Evolutionary conservation across 2,329 filamentous ascomycete genomes (phyloP).

Genomic region (Lasiodiplodia sp.): DNA sequence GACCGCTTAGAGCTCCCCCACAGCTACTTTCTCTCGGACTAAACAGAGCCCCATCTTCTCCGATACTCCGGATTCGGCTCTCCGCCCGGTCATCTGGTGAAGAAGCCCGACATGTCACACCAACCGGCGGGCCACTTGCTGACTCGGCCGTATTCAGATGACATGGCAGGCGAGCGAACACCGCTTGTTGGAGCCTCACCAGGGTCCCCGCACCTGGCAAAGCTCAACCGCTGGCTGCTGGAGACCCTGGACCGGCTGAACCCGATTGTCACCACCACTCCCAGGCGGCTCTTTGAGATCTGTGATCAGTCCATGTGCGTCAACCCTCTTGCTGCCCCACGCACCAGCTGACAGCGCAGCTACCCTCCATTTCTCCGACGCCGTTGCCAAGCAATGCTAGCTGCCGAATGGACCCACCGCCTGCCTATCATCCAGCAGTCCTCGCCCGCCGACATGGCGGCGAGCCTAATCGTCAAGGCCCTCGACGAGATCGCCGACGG

Average conservation of each 20-base stretch:
- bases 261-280: slow-evolving; percentile 10
- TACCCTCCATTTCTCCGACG: slow-evolving; percentile 70
- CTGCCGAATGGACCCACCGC: slow-evolving; percentile 67
- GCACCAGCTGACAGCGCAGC: slow-evolving; percentile 52
- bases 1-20: slow-evolving; percentile 6
- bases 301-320: slow-evolving; percentile 40
- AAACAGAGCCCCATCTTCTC: neutral
- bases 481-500: slow-evolving; percentile 32
- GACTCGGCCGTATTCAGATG: neutral
- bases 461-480: slow-evolving; percentile 59
- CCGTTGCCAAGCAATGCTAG: slow-evolving; percentile 70
- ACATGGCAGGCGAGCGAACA: slow-evolving; percentile 10
- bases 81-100: neutral
- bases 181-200: slow-evolving; percentile 1
- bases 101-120: slow-evolving; percentile 3
- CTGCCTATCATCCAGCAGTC: slow-evolving; percentile 64
- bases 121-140: slow-evolving; percentile 1
- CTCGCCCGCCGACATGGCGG: slow-evolving; percentile 68
- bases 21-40: neutral
- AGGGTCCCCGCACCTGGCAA: neutral
- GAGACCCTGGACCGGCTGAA: neutral
- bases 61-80: neutral
- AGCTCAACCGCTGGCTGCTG: slow-evolving; percentile 8
- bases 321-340: neutral
- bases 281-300: slow-evolving; percentile 41